These are phyloP conservation scores for Fusarium sarcochroum DNA, from an alignment of 2,329 filamentous ascomycete species.

Conservation along the genomic window DNA sequence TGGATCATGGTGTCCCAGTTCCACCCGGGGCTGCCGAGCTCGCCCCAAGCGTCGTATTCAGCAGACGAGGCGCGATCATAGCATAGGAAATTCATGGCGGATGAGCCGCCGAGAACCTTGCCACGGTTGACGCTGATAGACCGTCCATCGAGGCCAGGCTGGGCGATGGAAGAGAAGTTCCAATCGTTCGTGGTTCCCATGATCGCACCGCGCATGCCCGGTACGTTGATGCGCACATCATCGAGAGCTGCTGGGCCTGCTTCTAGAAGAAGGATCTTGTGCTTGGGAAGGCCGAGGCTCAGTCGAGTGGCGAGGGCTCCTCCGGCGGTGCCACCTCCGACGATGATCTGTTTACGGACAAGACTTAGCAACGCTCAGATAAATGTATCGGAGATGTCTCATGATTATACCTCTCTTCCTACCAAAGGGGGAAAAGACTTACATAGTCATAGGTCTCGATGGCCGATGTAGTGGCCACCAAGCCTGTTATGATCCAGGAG, in stretches of 20 bases:
- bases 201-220: conserved; percentile 50
- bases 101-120: conserved; percentile 64
- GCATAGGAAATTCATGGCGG: conserved; percentile 48
- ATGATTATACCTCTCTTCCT: neutral
- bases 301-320: conserved; percentile 52
- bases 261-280: conserved; percentile 51
- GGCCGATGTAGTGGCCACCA: neutral
- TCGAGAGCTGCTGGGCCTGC: conserved; percentile 49
- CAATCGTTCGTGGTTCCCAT: conserved; percentile 54
- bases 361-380: neutral
- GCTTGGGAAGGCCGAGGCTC: conserved; percentile 49
- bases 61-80: conserved; percentile 54
- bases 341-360: conserved; percentile 45
- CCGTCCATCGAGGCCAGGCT: conserved; percentile 57
- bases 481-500: neutral
- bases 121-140: conserved; percentile 60
- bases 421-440: neutral
- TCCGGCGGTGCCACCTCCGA: conserved; percentile 55
- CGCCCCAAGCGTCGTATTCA: conserved; percentile 57
- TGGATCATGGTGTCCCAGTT: conserved; percentile 55
- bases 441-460: conserved; percentile 9
- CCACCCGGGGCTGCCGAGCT: conserved; percentile 56
- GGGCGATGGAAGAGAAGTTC: conserved; percentile 60
- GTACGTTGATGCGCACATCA: conserved; percentile 52
- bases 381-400: neutral